A percentile compares a stretch with the other conserved stretches of the same genome.
Conservation (phyloP, 1,284 basidiomycete genomes). For the Vanrija pseudolonga region DNA sequence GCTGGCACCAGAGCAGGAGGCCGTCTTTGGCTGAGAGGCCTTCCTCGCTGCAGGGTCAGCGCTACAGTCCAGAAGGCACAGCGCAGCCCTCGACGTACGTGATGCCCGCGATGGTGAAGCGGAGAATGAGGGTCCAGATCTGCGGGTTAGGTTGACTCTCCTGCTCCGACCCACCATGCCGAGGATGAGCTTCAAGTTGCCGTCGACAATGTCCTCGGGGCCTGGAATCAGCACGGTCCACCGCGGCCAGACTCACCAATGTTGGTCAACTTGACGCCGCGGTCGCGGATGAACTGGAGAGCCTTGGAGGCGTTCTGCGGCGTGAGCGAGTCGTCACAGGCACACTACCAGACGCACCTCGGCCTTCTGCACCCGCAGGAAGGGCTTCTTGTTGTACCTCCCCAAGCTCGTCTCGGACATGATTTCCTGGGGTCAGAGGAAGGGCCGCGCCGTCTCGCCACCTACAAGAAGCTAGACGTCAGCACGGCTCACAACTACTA, state of each 20-base stretch:
- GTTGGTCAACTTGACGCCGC: constrained; percentile 94
- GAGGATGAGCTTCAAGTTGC: constrained; percentile 92
- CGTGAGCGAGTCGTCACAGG: not conserved
- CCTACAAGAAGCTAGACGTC: constrained; percentile 65
- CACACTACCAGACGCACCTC: constrained; percentile 52
- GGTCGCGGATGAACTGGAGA: constrained; percentile 86
- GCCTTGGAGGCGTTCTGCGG: constrained; percentile 85
- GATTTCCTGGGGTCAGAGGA: constrained; percentile 64
- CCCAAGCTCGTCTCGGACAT: constrained; percentile 92
- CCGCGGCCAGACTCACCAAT: constrained; percentile 62
- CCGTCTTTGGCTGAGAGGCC: constrained; percentile 96
- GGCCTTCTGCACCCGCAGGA: constrained; percentile 92
- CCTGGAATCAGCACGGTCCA: constrained; percentile 14
- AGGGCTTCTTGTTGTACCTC: constrained; percentile 81
- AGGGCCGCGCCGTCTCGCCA: not conserved
- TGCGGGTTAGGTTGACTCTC: constrained; percentile 13
- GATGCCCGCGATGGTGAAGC: constrained; percentile 97
- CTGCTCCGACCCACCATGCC: constrained; percentile 61
- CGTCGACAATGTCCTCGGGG: constrained; percentile 86
- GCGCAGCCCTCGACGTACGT: constrained; percentile 59
- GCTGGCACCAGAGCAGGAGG: constrained; percentile 93
- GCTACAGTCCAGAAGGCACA: too few species aligned
- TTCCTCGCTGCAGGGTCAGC: constrained; percentile 69
- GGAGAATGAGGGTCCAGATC: constrained; percentile 95
- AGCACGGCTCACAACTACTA: not conserved